Evolutionary conservation across 495 filamentous ascomycete species (phyloP).

Genomic region (Talaromyces nanjingensis): DNA sequence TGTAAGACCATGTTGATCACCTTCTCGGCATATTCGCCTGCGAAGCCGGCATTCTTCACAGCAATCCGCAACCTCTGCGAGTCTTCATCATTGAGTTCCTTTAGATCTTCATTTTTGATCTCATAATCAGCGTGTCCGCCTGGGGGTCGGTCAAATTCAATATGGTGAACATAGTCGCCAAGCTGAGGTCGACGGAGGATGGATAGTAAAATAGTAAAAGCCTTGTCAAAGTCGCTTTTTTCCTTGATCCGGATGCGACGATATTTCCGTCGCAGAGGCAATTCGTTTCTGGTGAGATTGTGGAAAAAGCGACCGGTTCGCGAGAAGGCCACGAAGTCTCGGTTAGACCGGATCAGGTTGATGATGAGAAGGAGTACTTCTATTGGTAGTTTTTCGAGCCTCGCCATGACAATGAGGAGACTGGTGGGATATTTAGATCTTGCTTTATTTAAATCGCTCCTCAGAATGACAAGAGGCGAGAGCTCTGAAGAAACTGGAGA

Average conservation of each 20-base stretch:
- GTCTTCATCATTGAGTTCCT: slow-evolving; percentile 13
- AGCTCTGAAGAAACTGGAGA: not conserved
- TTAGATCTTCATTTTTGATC: slow-evolving; percentile 2
- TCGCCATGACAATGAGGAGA: not conserved
- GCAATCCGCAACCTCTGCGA: slow-evolving; percentile 8
- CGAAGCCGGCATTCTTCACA: slow-evolving; percentile 16
- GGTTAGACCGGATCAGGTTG: slow-evolving; percentile 8
- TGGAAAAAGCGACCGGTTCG: slow-evolving; percentile 15
- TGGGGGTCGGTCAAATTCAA: not conserved
- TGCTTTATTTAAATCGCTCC: too few species aligned
- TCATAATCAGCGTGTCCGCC: not conserved
- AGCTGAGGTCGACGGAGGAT: slow-evolving; percentile 12
- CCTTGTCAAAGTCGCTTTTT: slow-evolving; percentile 7
- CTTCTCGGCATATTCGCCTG: slow-evolving; percentile 7
- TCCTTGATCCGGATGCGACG: slow-evolving; percentile 12
- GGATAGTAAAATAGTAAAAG: slow-evolving; percentile 13
- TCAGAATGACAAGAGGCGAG: too few species aligned
- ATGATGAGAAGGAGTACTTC: slow-evolving; percentile 2
- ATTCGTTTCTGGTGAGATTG: slow-evolving; percentile 18
- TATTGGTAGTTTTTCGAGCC: slow-evolving; percentile 30
- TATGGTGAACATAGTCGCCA: slow-evolving; percentile 12
- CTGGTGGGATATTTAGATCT: too few species aligned
- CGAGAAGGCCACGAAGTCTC: slow-evolving; percentile 20
- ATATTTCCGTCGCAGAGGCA: slow-evolving; percentile 12
- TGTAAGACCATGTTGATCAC: slow-evolving; percentile 20